Conservation (phyloP, 495 filamentous ascomycete genomes). For the Clohesyomyces aquaticus region DNA sequence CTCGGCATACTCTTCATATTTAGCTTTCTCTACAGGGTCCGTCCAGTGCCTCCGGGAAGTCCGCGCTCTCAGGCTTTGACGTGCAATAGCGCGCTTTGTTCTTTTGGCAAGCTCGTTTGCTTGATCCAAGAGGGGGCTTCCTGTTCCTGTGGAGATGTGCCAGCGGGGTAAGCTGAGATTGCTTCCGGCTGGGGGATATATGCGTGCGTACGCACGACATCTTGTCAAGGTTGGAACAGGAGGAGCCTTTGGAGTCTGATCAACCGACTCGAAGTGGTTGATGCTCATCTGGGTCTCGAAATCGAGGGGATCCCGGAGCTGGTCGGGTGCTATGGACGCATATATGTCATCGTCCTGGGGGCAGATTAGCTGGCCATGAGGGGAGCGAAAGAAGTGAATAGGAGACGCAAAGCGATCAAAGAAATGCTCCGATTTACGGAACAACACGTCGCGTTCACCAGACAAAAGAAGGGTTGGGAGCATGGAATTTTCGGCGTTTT, state of each 20-base stretch:
- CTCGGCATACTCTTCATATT: slow-evolving; percentile 22
- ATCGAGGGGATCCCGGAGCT: slow-evolving; percentile 9
- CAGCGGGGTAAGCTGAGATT: slow-evolving; percentile 29
- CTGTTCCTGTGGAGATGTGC: slow-evolving; percentile 28
- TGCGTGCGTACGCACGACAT: slow-evolving; percentile 36
- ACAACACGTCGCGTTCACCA: slow-evolving; percentile 50
- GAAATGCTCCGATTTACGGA: slow-evolving; percentile 54
- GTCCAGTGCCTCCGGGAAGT: slow-evolving; percentile 5
- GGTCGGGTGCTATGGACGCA: slow-evolving; percentile 24
- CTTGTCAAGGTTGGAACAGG: slow-evolving; percentile 16
- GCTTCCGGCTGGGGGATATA: slow-evolving; percentile 28
- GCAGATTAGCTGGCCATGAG: slow-evolving; percentile 26
- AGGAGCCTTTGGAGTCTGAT: background rate
- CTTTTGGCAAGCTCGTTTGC: slow-evolving; percentile 25
- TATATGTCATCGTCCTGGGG: slow-evolving; percentile 19
- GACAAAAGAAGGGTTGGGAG: slow-evolving; percentile 48
- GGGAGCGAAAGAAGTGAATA: slow-evolving; percentile 58
- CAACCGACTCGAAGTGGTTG: slow-evolving; percentile 23
- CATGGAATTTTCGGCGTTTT: slow-evolving; percentile 24
- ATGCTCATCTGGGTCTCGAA: slow-evolving; percentile 23
- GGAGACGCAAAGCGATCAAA: slow-evolving; percentile 66
- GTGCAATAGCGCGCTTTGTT: slow-evolving; percentile 25
- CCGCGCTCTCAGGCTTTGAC: slow-evolving; percentile 16
- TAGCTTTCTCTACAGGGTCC: slow-evolving; percentile 23
- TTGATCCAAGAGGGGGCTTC: slow-evolving; percentile 38